These are phyloP conservation scores for Hypoxylon rickii DNA, from an alignment of 495 filamentous ascomycete species.

Conservation along the genomic window DNA sequence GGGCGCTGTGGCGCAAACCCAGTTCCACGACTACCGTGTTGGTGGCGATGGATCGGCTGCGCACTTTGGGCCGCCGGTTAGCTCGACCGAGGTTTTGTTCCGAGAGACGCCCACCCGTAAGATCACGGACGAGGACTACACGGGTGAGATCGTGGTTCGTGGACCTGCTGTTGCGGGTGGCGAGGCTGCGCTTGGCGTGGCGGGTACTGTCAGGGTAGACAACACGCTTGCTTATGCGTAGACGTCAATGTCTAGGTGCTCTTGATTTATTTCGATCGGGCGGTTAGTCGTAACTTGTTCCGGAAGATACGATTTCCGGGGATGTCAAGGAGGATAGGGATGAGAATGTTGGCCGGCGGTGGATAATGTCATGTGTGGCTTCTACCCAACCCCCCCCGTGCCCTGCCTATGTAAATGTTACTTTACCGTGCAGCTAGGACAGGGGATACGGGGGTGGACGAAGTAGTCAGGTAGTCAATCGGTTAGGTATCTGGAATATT, in stretches of 20 bases:
- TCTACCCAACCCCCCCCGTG: no score
- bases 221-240: conserved; percentile 57
- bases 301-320: neutral
- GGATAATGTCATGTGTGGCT: neutral
- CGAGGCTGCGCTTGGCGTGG: conserved; percentile 62
- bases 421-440: no score
- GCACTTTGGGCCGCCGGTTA: conserved; percentile 85
- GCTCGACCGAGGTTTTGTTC: conserved; percentile 76
- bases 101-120: conserved; percentile 62
- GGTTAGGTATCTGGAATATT: no score
- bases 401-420: no score
- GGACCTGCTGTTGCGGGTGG: conserved; percentile 71
- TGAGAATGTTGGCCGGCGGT: neutral
- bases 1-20: conserved; percentile 81
- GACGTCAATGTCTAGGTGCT: neutral
- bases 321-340: no score
- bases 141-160: conserved; percentile 68
- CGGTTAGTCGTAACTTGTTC: no score
- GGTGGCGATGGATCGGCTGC: conserved; percentile 54
- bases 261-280: neutral
- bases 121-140: conserved; percentile 60
- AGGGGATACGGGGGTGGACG: no score
- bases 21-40: conserved; percentile 83
- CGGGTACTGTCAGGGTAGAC: conserved; percentile 58
- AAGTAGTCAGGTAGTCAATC: no score